Percentiles rank a stretch among this genome's conserved stretches.
phyloP scores from a whole-genome alignment of 805 yeast genomes.

The Metschnikowia aberdeeniae region DNA sequence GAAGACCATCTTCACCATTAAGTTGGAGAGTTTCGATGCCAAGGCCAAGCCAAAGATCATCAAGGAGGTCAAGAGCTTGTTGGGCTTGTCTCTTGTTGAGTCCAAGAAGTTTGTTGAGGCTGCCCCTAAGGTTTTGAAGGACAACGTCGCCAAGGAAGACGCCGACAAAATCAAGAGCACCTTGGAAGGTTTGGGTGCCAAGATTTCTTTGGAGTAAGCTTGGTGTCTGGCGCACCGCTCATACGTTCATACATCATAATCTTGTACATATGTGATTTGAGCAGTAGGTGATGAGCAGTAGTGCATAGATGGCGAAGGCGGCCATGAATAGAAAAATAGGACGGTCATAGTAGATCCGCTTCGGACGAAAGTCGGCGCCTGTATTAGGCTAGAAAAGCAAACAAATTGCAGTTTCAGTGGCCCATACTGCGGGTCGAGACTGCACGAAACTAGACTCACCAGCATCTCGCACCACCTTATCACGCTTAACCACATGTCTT shows the following conservation, averaged over 20 bases:
- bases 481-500: slow-evolving; percentile 5
- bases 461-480: not conserved
- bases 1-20: slow-evolving; percentile 87
- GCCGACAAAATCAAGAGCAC: slow-evolving; percentile 94
- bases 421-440: not conserved
- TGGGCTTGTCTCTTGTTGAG: slow-evolving; percentile 91
- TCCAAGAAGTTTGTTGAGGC: slow-evolving; percentile 96
- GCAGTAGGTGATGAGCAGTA: not conserved
- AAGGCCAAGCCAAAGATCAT: slow-evolving; percentile 96
- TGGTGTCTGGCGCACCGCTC: slow-evolving; percentile 7
- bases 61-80: slow-evolving; percentile 89
- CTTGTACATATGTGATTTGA: slow-evolving; percentile 18
- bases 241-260: slow-evolving; percentile 15
- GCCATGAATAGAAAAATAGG: too few relatives aligned
- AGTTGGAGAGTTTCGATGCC: slow-evolving; percentile 90
- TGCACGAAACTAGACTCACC: not conserved
- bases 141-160: slow-evolving; percentile 93
- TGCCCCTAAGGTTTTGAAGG: slow-evolving; percentile 95
- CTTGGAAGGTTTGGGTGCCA: slow-evolving; percentile 93
- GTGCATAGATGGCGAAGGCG: not conserved
- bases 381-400: too few relatives aligned
- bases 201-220: slow-evolving; percentile 74
- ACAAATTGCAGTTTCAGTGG: too few relatives aligned
- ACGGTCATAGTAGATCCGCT: too few relatives aligned
- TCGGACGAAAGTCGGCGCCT: too few relatives aligned